Evolutionary conservation across 164 flowering plant species (phyloP).

Genomic region (Piper betle): DNA sequence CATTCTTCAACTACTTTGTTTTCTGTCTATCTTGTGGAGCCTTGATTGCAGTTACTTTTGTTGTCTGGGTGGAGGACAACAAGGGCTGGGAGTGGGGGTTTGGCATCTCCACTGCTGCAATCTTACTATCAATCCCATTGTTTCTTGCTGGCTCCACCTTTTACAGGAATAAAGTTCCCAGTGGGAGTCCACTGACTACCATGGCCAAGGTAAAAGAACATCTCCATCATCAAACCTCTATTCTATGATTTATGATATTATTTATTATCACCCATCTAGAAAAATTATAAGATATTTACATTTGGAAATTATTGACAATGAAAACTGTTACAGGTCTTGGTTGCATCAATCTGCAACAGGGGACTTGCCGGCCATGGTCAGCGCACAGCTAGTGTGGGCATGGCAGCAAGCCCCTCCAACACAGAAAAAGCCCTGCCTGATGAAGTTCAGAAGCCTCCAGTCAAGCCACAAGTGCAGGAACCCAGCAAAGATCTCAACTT

Average conservation of each 20-base stretch:
- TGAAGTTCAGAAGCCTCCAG: neutral
- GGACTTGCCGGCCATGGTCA: neutral
- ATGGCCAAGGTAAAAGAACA: slow-evolving; percentile 47
- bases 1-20: slow-evolving; percentile 68
- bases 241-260: too few species aligned
- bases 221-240: neutral
- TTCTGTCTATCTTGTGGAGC: slow-evolving; percentile 71
- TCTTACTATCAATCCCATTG: slow-evolving; percentile 44
- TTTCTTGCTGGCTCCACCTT: slow-evolving; percentile 51
- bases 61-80: slow-evolving; percentile 88
- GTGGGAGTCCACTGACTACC: slow-evolving; percentile 77
- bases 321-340: neutral
- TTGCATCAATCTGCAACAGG: neutral
- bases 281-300: neutral
- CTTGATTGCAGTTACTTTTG: slow-evolving; percentile 64
- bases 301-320: neutral
- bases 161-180: slow-evolving; percentile 59
- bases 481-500: slow-evolving; percentile 56
- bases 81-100: slow-evolving; percentile 87
- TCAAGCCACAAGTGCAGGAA: slow-evolving; percentile 9
- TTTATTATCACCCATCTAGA: neutral
- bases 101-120: slow-evolving; percentile 42
- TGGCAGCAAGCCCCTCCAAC: too few species aligned
- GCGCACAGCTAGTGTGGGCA: too few species aligned
- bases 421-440: neutral